These are phyloP conservation scores for Lactifluus hygrophoroides DNA, from an alignment of 768 basidiomycete species.

Conservation along the genomic window DNA sequence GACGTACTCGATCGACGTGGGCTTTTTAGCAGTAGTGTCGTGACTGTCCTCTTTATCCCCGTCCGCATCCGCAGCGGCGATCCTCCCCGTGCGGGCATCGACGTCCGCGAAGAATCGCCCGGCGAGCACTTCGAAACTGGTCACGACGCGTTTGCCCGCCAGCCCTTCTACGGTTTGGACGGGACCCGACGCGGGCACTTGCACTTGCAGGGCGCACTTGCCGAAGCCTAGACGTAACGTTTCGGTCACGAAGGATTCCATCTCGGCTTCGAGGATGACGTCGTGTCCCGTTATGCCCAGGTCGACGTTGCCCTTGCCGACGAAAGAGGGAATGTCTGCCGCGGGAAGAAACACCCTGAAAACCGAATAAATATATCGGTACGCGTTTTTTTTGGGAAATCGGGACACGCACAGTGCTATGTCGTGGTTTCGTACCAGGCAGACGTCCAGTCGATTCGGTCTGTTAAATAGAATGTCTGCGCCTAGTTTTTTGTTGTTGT, in stretches of 20 bases:
- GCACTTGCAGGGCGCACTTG: conserved; percentile 82
- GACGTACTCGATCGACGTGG: conserved; percentile 87
- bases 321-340: conserved; percentile 95
- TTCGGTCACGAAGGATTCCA: conserved; percentile 71
- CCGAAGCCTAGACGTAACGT: conserved; percentile 84
- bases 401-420: conserved; percentile 76
- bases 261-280: conserved; percentile 85
- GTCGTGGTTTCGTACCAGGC: conserved; percentile 85
- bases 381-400: neutral
- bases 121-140: conserved; percentile 87
- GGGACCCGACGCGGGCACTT: conserved; percentile 72
- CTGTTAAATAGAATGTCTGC: conserved; percentile 94
- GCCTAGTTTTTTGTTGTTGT: conserved; percentile 45
- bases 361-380: neutral
- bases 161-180: conserved; percentile 71
- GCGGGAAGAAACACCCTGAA: conserved; percentile 92
- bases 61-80: conserved; percentile 32
- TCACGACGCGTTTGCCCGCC: conserved; percentile 87
- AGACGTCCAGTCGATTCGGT: conserved; percentile 83
- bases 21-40: conserved; percentile 2
- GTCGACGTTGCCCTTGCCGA: conserved; percentile 94
- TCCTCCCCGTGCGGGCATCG: conserved; percentile 46
- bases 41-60: too few relatives aligned
- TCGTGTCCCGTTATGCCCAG: conserved; percentile 98
- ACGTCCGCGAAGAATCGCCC: conserved; percentile 65